These are phyloP conservation scores for Hygrocybe coccinea DNA, from an alignment of 768 basidiomycete genomes.

Conservation along the genomic window DNA sequence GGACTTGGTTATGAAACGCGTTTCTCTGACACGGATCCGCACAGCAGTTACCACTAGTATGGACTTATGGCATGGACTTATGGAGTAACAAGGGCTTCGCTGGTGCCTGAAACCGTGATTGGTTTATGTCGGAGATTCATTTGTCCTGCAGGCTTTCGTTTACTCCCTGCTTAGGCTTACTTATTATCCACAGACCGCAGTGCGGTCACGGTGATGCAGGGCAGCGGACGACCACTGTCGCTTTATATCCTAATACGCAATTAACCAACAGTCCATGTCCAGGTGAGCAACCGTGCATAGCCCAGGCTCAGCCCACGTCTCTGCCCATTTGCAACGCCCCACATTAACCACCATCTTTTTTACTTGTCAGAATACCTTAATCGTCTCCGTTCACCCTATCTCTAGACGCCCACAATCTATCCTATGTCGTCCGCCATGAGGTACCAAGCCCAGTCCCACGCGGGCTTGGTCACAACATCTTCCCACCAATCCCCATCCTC, in stretches of 20 bases:
- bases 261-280: not conserved
- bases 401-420: conserved; percentile 3
- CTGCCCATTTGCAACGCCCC: not conserved
- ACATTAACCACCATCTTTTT: not conserved
- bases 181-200: not conserved
- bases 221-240: not conserved
- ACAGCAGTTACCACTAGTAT: too few species aligned
- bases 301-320: not conserved
- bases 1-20: too few species aligned
- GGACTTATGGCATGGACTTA: too few species aligned
- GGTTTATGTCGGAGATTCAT: too few species aligned
- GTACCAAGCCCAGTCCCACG: not conserved
- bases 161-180: too few species aligned
- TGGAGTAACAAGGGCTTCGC: too few species aligned
- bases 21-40: too few species aligned
- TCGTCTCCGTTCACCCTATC: conserved; percentile 5
- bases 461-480: not conserved
- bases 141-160: not conserved
- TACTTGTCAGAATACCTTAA: conserved; percentile 22
- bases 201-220: not conserved
- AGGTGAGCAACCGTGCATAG: not conserved
- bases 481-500: conserved; percentile 10
- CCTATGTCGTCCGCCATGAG: conserved; percentile 12
- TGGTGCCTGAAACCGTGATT: too few species aligned
- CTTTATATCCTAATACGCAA: conserved; percentile 3